A percentile compares a stretch with the other conserved stretches of the same genome.
Conservation (phyloP, 139 green algal genomes). For the Penium margaritaceum region DNA sequence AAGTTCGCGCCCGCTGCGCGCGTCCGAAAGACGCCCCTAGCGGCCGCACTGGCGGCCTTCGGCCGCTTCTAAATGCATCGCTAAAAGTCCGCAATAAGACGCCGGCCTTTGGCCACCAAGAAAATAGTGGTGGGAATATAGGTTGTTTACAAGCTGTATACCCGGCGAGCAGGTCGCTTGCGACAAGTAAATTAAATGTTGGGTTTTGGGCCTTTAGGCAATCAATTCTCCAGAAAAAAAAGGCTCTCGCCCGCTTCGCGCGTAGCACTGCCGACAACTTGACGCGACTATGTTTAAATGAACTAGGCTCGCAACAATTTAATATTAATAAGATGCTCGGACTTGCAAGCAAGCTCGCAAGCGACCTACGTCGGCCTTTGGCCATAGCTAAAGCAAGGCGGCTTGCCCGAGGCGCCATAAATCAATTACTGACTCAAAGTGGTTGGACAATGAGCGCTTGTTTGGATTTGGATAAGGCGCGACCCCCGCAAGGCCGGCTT, state of each 20-base stretch:
- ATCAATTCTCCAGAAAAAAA: conserved; percentile 8
- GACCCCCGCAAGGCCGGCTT: too few species aligned
- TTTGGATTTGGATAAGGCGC: too few species aligned
- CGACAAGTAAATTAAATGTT: conserved; percentile 2
- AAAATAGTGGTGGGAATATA: background rate
- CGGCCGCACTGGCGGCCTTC: too few species aligned
- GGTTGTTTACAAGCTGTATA: background rate
- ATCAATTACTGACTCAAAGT: conserved; percentile 9
- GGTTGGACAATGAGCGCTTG: background rate
- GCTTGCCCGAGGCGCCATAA: too few species aligned
- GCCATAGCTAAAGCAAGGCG: too few species aligned
- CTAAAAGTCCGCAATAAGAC: too few species aligned
- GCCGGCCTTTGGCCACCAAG: too few species aligned
- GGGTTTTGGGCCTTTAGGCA: background rate
- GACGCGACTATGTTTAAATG: conserved; percentile 5
- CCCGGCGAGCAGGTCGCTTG: too few species aligned
- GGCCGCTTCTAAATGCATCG: too few species aligned
- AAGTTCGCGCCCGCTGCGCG: too few species aligned
- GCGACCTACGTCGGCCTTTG: too few species aligned
- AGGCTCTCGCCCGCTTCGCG: background rate
- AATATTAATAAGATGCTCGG: background rate
- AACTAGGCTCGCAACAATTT: conserved; percentile 3
- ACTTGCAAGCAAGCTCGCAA: conserved; percentile 3
- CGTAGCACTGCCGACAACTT: background rate
- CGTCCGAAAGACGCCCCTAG: too few species aligned